Evolutionary conservation across 768 basidiomycete species (phyloP).

Genomic region (Podaxis carcinomalis): DNA sequence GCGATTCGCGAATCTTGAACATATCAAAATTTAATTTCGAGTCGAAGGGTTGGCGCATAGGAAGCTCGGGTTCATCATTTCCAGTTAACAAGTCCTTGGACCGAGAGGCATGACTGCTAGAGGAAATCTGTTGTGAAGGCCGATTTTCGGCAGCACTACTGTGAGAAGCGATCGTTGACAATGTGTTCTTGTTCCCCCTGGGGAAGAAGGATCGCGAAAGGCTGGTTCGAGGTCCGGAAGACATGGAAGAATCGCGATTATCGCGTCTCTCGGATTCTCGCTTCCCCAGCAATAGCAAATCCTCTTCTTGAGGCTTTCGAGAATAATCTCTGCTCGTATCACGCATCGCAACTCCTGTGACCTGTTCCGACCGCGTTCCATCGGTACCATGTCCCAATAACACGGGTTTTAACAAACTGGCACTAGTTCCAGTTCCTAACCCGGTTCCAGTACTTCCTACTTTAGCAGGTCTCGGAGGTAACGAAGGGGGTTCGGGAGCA

Average conservation of each 20-base stretch:
- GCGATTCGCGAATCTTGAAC: slow-evolving; percentile 57
- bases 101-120: slow-evolving; percentile 24
- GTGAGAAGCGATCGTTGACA: neutral
- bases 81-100: slow-evolving; percentile 74
- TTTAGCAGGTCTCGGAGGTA: slow-evolving; percentile 5
- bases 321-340: slow-evolving; percentile 25
- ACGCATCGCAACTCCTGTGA: slow-evolving; percentile 50
- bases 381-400: slow-evolving; percentile 22
- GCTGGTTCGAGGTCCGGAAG: neutral
- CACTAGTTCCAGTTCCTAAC: slow-evolving; percentile 14
- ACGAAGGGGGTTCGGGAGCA: neutral
- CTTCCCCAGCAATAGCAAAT: neutral
- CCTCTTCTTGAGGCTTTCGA: slow-evolving; percentile 3
- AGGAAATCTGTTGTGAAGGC: neutral
- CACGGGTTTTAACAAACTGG: slow-evolving; percentile 19
- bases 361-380: slow-evolving; percentile 52
- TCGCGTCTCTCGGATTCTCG: neutral
- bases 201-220: neutral
- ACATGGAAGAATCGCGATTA: neutral
- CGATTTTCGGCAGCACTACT: neutral
- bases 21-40: slow-evolving; percentile 30
- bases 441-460: slow-evolving; percentile 12
- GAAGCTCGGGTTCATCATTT: slow-evolving; percentile 37
- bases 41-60: slow-evolving; percentile 9
- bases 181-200: neutral